Percentiles rank a stretch among this genome's conserved stretches.
Evolutionary conservation across 192 early-diverging fungal species (phyloP).

Genomic region (Backusella luteola): DNA sequence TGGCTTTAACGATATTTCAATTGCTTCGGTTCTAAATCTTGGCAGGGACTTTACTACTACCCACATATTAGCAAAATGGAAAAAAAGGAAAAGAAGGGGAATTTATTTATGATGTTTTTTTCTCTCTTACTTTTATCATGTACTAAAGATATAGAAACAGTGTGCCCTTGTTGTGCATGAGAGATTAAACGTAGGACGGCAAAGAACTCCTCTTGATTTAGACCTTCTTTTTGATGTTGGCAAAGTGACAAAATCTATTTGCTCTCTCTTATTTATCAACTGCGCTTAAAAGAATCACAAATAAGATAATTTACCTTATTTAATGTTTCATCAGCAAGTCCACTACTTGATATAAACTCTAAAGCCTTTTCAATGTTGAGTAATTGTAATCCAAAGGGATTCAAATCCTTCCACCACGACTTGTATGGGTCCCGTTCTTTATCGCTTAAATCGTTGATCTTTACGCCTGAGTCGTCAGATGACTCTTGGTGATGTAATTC

Average conservation of each 20-base stretch:
- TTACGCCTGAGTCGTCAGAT: not conserved
- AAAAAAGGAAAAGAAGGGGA: not conserved
- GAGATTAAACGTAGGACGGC: slow-evolving; percentile 32
- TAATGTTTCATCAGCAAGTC: slow-evolving; percentile 17
- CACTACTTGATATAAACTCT: slow-evolving; percentile 20
- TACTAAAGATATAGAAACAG: not conserved
- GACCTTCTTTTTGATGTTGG: slow-evolving; percentile 15
- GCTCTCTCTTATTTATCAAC: not conserved
- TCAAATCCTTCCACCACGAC: slow-evolving; percentile 35
- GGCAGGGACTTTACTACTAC: not conserved
- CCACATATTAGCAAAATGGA: not conserved
- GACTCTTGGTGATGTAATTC: not conserved
- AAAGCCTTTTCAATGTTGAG: slow-evolving; percentile 10
- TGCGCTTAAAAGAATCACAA: not conserved
- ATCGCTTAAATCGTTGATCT: not conserved
- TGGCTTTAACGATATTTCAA: not conserved
- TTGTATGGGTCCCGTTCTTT: not conserved
- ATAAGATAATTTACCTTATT: slow-evolving; percentile 19
- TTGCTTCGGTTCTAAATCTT: not conserved
- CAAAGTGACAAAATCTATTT: slow-evolving; percentile 30
- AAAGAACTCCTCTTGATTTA: slow-evolving; percentile 31
- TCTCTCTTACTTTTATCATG: not conserved
- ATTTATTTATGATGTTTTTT: not conserved
- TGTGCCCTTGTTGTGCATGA: slow-evolving; percentile 30
- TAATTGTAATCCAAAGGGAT: slow-evolving; percentile 25